These are phyloP conservation scores for Neoconidiobolus thromboides DNA, from an alignment of 371 early-diverging fungal genomes.

Conservation along the genomic window DNA sequence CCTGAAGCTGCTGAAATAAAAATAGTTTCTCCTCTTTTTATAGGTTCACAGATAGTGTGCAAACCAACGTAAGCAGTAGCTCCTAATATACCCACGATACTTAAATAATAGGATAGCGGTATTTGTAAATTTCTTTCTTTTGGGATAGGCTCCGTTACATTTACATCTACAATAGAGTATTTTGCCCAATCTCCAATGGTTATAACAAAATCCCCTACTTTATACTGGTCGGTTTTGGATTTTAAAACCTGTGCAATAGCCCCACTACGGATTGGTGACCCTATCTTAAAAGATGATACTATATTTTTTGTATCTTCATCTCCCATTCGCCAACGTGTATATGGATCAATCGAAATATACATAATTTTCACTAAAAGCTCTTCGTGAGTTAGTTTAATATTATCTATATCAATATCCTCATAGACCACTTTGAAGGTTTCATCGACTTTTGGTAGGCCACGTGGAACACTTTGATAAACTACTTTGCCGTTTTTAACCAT, in stretches of 20 bases:
- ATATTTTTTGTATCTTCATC: constrained; percentile 21
- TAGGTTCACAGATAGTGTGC: constrained; percentile 24
- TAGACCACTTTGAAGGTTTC: too few species aligned
- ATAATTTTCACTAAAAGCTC: too few species aligned
- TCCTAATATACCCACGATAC: constrained; percentile 35
- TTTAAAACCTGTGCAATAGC: neutral
- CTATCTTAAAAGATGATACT: constrained; percentile 26
- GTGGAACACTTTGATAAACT: too few species aligned
- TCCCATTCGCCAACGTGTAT: constrained; percentile 44
- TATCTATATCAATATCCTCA: too few species aligned
- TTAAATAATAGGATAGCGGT: constrained; percentile 28
- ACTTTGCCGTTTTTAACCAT: too few species aligned
- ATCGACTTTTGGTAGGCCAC: too few species aligned
- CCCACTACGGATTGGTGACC: constrained; percentile 27
- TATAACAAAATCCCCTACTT: constrained; percentile 35
- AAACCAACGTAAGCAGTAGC: constrained; percentile 31
- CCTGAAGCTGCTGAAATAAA: constrained; percentile 13
- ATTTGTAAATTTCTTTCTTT: constrained; percentile 4
- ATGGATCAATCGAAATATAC: constrained; percentile 30
- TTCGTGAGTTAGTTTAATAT: too few species aligned
- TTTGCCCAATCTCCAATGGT: constrained; percentile 35
- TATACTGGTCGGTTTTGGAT: constrained; percentile 16
- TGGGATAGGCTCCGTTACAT: constrained; percentile 10
- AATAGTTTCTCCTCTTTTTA: constrained; percentile 41
- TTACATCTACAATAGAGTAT: constrained; percentile 19